phyloP scores from a whole-genome alignment of 148 eudicot species.

The Polygonum maritimum region DNA sequence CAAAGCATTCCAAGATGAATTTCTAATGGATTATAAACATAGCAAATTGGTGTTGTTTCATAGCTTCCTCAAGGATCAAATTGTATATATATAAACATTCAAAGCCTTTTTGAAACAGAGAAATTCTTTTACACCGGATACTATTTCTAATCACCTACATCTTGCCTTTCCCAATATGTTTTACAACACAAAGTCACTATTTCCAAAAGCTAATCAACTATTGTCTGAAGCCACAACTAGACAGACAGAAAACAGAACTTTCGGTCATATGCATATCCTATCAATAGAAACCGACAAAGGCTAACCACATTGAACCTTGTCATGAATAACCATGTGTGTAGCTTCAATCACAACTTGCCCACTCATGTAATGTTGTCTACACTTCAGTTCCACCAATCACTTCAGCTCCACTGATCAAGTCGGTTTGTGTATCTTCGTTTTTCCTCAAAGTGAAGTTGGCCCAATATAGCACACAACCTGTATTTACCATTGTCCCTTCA shows the following conservation, averaged over 20 bases:
- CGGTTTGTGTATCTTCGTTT: conserved; percentile 70
- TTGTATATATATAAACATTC: background rate
- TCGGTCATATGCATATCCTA: background rate
- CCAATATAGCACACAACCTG: no score
- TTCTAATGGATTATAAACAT: no score
- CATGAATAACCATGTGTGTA: conserved; percentile 45
- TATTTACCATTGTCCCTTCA: background rate
- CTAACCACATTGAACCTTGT: conserved; percentile 49
- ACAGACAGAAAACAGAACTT: background rate
- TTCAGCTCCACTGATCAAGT: conserved; percentile 87
- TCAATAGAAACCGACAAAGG: background rate
- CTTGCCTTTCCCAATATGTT: background rate
- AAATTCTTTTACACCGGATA: background rate
- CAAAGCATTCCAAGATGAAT: no score
- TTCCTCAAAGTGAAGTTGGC: conserved; percentile 88
- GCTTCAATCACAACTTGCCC: conserved; percentile 81
- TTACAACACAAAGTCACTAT: background rate
- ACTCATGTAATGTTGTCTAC: conserved; percentile 76
- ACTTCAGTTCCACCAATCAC: conserved; percentile 97
- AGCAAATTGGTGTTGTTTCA: background rate
- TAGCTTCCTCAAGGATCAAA: background rate
- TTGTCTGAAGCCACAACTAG: no score
- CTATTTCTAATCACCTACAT: background rate
- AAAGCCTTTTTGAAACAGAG: background rate
- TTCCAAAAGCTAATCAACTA: background rate